A percentile compares a stretch with the other conserved stretches of the same genome.
These are phyloP conservation scores for Scheffersomyces stipitis DNA, from an alignment of 805 yeast species.

Conservation along the genomic window DNA sequence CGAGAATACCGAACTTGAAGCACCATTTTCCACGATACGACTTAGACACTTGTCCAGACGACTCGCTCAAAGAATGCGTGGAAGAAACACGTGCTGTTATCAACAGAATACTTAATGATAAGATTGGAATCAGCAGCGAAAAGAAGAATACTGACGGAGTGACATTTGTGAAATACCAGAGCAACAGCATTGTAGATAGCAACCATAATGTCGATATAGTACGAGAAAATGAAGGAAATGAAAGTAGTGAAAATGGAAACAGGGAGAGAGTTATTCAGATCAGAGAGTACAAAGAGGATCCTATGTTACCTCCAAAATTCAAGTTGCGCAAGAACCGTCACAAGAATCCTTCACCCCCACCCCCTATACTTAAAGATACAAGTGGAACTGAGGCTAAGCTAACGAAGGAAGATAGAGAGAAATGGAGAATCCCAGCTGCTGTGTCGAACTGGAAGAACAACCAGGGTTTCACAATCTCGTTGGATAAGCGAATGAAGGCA, in stretches of 20 bases:
- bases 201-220: not conserved
- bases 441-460: slow-evolving; percentile 96
- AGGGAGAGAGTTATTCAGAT: slow-evolving; percentile 56
- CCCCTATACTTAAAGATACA: slow-evolving; percentile 63
- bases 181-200: slow-evolving; percentile 13
- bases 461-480: slow-evolving; percentile 78
- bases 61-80: slow-evolving; percentile 46
- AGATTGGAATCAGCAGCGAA: slow-evolving; percentile 25
- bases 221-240: slow-evolving; percentile 4
- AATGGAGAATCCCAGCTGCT: slow-evolving; percentile 89
- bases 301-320: slow-evolving; percentile 80
- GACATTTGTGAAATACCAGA: slow-evolving; percentile 17
- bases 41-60: slow-evolving; percentile 43
- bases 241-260: slow-evolving; percentile 10
- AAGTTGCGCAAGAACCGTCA: slow-evolving; percentile 72
- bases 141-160: slow-evolving; percentile 32
- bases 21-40: slow-evolving; percentile 39
- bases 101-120: slow-evolving; percentile 47
- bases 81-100: slow-evolving; percentile 58
- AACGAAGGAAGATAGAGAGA: slow-evolving; percentile 69
- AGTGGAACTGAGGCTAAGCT: slow-evolving; percentile 44
- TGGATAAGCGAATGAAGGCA: slow-evolving; percentile 70
- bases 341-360: slow-evolving; percentile 55
- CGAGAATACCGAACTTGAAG: slow-evolving; percentile 33
- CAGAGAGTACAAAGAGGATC: slow-evolving; percentile 71